These are phyloP conservation scores for Sphagnum tenellum DNA, from an alignment of 225 moss, liverwort and hornwort genomes.

Conservation along the genomic window DNA sequence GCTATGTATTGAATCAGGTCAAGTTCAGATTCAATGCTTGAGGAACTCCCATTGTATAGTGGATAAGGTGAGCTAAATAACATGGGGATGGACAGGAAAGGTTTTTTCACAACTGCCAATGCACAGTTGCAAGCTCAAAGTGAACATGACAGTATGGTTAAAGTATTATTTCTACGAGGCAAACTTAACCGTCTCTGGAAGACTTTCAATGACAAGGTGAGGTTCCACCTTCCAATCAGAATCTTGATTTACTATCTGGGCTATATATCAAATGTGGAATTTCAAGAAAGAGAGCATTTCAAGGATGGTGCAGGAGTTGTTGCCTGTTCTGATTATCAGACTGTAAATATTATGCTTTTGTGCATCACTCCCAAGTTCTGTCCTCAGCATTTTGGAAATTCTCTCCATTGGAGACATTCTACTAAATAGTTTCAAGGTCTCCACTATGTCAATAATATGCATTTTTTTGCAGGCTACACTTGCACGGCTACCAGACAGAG, in stretches of 20 bases:
- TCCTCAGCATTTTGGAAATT: too few relatives aligned
- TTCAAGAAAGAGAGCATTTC: too few relatives aligned
- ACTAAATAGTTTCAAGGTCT: neutral
- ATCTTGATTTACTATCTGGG: neutral
- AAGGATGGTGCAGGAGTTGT: too few relatives aligned
- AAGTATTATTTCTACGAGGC: conserved; percentile 53
- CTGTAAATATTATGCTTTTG: neutral
- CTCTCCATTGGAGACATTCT: too few relatives aligned
- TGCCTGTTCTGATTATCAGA: neutral
- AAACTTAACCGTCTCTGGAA: conserved; percentile 63
- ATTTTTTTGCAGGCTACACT: conserved; percentile 31
- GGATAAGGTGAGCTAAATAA: neutral
- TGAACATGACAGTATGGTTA: conserved; percentile 26
- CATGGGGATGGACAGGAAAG: conserved; percentile 24
- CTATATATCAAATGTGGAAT: too few relatives aligned
- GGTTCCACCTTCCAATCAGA: neutral
- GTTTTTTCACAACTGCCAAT: conserved; percentile 27
- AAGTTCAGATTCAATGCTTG: conserved; percentile 2
- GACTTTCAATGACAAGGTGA: conserved; percentile 71
- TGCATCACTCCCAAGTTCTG: too few relatives aligned
- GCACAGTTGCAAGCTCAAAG: conserved; percentile 17
- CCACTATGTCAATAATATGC: neutral
- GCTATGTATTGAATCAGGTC: conserved; percentile 1
- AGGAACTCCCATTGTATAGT: conserved; percentile 2
- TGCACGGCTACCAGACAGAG: conserved; percentile 59